These are phyloP conservation scores for Brassica incana DNA, from an alignment of 345 rosid genomes.

Conservation along the genomic window DNA sequence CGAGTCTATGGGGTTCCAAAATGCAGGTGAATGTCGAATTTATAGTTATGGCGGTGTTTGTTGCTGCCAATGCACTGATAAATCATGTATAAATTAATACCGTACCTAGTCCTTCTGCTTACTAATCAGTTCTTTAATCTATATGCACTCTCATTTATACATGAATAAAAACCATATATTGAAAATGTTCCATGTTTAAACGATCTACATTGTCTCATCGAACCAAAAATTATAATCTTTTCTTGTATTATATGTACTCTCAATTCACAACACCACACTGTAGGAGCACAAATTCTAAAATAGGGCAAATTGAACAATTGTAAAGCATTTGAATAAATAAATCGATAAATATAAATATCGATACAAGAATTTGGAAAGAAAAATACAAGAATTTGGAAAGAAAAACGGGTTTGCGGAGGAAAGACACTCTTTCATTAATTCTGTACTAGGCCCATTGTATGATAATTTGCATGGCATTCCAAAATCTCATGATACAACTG, in stretches of 20 bases:
- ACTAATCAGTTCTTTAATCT: not conserved
- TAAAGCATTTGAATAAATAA: not conserved
- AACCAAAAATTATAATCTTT: not conserved
- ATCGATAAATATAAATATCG: not conserved
- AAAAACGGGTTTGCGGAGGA: not conserved
- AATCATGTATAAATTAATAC: not conserved
- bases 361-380: too few relatives aligned
- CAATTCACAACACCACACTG: not conserved
- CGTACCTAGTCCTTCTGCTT: not conserved
- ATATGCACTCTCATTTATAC: not conserved
- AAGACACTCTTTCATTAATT: not conserved
- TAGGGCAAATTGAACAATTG: not conserved
- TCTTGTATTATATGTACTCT: not conserved
- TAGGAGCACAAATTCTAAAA: not conserved
- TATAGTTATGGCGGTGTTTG: not conserved
- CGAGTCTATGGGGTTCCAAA: not conserved
- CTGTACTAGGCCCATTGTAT: not conserved
- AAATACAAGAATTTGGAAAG: not conserved
- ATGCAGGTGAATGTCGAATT: not conserved
- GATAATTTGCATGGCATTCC: not conserved
- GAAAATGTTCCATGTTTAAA: not conserved
- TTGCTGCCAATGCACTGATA: not conserved
- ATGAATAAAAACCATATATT: not conserved
- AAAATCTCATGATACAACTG: not conserved
- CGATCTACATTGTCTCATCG: not conserved